A percentile compares a stretch with the other conserved stretches of the same genome.
phyloP scores from a whole-genome alignment of 75 land plant species.

The Selaginella tamariscina region DNA sequence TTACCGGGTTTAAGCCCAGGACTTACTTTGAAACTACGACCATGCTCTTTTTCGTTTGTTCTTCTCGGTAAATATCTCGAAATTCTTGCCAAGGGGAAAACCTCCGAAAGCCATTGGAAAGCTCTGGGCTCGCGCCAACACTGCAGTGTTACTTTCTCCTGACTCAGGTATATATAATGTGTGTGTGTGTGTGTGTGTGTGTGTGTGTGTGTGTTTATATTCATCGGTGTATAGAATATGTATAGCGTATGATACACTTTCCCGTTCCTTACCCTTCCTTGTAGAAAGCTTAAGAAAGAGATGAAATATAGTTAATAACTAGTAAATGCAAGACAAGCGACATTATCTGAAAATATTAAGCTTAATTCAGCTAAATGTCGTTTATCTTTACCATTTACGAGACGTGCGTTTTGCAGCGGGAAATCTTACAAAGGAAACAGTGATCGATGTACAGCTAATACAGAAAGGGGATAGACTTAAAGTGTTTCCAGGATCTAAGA shows the following conservation, averaged over 20 bases:
- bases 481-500: conserved; percentile 82
- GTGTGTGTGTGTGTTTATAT: background rate
- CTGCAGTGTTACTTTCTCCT: conserved; percentile 53
- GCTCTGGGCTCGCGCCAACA: conserved; percentile 90
- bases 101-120: conserved; percentile 89
- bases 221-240: background rate
- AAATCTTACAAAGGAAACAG: conserved; percentile 39
- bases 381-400: background rate
- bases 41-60: conserved; percentile 87
- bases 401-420: conserved; percentile 36
- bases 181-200: background rate
- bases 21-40: conserved; percentile 87
- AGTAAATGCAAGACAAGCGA: too few species aligned
- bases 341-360: background rate
- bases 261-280: conserved; percentile 1
- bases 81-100: conserved; percentile 80
- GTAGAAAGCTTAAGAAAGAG: background rate
- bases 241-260: background rate
- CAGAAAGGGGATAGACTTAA: conserved; percentile 77
- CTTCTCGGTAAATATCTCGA: conserved; percentile 89
- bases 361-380: background rate
- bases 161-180: conserved; percentile 40
- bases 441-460: conserved; percentile 68
- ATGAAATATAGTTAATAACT: background rate
- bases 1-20: conserved; percentile 51